Evolutionary conservation across 1,139 yeast species (phyloP), one percentile per base, ranked within the genome.

Genomic region (Debaryomycetaceae sp.): DNA sequence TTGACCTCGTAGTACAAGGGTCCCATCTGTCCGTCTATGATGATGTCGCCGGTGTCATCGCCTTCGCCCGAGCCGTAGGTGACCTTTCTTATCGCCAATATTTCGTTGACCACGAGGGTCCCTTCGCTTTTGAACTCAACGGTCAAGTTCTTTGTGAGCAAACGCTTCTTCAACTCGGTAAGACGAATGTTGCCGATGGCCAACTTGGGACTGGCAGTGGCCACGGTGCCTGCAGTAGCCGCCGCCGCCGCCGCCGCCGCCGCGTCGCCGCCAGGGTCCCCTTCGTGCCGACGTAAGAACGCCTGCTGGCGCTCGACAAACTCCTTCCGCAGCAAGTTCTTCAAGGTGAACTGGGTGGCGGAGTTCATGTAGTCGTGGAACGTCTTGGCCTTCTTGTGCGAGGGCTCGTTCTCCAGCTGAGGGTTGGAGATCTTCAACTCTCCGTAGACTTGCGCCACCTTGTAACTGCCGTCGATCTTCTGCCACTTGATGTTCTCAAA

Each of bases 101-200:
- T 64, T 37, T 83, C 84, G 47, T 89, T 89, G 23, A 94, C 83
- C 6, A 89, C 95, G 31, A 91, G 61, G 0, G 89, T 79, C 51
- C 97, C 98, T 51, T 88, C 96, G 34, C 96, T 93, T 49, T 83
- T 78, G 52, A 91, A 86, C 48, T 89, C 96, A 0, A 95, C 96
- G 34, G 66, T 65, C 45, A 83, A 74, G 34, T 85, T 83, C 31
- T 61, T 58, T 13, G 67, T 63, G 18, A 71, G 56, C 29, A 89
- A 62, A 37, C 71, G 71, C 45, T 77, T 76, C 46, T 84, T 81
- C 35, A 91, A 64, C 44, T 88, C 95, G 0, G 95, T 85, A 22
- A 91, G 63, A 39, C 84, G 71, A 31, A 93, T 78, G 49, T 89
- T 96, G 29, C 99, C 99, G 40, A 91, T 85, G 18, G 93, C 83